Base-by-base conservation (phyloP, 1,284 basidiomycete species). In the Cutaneotrichosporon dermatis region DNA sequence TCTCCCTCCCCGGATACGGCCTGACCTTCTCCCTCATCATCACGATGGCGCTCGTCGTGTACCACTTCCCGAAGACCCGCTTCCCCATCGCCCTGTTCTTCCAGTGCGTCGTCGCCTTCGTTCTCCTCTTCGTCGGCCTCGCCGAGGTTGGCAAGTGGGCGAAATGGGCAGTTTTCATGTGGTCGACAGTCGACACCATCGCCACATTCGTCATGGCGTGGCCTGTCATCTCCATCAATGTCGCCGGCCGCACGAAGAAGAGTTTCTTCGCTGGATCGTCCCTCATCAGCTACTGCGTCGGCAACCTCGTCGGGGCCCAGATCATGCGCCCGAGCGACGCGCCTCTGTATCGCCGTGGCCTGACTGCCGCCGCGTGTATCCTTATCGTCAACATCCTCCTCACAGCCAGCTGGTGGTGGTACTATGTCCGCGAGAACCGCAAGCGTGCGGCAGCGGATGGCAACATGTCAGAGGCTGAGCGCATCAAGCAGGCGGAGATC, bases 281-380 rank as follows among this genome's bases (percentile, higher is more conserved):
- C 25, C 25, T 25, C 25, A 25, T 67, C 55, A 51, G 54, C 6
- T 69, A 69, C 62, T 70, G 69, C 49, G 49, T 55, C 12, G 69
- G 69, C 33, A 71, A 65, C 59, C 52, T 65, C 16, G 34, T 69
- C 43, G 69, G 69, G 10, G 55, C 65, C 6, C 66, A 69, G 45
- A 58, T 66, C 12, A 61, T 69, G 52, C 59, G 58, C 13, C 54
- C 57, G 6, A 49, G 16, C 36, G 66, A 69, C 46, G 66, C 68
- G 10, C 68, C 68, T 1, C 49, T 48, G 11, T 69, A 67, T 56
- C 45, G 40, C 58, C 41, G 41, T 15, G 59, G 58, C 37, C 56
- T 62, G 6, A 62, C 60, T 33, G 63, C 57, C 25, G 25, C 25
- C 13, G 61, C 59, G 43, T 66, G 66, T 6, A 55, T 63, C 42